phyloP scores from a whole-genome alignment of 116 monocot genomes.

The Posidonia oceanica region DNA sequence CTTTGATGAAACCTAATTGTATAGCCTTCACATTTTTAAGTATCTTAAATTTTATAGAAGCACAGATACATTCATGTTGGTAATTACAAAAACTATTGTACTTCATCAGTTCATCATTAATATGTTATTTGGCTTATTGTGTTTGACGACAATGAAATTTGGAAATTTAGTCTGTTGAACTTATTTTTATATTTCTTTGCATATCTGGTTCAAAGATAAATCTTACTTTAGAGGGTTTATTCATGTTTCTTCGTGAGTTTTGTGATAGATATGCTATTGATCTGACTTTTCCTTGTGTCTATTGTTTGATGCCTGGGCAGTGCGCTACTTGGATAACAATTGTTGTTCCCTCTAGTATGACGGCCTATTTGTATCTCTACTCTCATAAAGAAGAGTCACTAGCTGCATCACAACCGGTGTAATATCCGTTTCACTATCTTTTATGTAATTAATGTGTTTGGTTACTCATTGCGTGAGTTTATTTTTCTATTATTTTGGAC shows the following conservation, averaged over 20 bases:
- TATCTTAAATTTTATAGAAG: too few species aligned
- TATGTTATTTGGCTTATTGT: too few species aligned
- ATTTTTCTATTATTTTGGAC: background rate
- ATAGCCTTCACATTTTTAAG: too few species aligned
- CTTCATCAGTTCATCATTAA: too few species aligned
- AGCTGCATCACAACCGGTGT: slow-evolving; percentile 98
- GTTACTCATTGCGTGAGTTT: background rate
- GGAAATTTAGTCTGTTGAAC: too few species aligned
- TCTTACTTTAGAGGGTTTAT: background rate
- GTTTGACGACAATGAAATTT: too few species aligned
- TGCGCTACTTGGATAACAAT: slow-evolving; percentile 96
- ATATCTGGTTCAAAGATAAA: background rate
- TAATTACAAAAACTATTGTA: too few species aligned
- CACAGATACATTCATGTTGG: too few species aligned
- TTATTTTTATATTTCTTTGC: background rate
- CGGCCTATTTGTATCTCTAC: slow-evolving; percentile 88
- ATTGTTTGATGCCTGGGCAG: slow-evolving; percentile 32
- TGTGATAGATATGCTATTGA: background rate
- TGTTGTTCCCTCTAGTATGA: slow-evolving; percentile 89
- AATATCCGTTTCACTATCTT: slow-evolving; percentile 37
- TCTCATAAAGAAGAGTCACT: slow-evolving; percentile 89
- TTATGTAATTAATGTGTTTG: background rate
- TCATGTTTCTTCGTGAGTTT: background rate
- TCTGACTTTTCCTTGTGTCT: slow-evolving; percentile 1
- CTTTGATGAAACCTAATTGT: too few species aligned